A percentile compares a stretch with the other conserved stretches of the same genome.
phyloP scores from a whole-genome alignment of 305 asterid species.

The Andrographis paniculata region DNA sequence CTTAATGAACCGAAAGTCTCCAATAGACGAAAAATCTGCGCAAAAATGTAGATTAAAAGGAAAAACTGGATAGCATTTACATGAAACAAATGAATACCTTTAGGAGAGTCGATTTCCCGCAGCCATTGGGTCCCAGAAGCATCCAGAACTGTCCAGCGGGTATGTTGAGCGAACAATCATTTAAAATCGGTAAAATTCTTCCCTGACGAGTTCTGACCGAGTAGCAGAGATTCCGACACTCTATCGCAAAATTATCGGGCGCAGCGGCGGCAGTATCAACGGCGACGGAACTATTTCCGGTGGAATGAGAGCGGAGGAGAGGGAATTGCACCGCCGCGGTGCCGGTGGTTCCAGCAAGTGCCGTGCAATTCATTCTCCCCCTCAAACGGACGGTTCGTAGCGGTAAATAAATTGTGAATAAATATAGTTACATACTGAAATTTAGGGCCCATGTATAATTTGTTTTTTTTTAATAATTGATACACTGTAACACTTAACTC shows the following conservation, averaged over 20 bases:
- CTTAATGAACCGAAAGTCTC: not conserved
- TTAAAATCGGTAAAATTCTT: slow-evolving; percentile 46
- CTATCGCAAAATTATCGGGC: slow-evolving; percentile 39
- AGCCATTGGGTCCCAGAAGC: slow-evolving; percentile 96
- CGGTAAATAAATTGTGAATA: no score
- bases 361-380: slow-evolving; percentile 29
- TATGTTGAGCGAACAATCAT: slow-evolving; percentile 62
- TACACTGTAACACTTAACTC: no score
- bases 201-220: slow-evolving; percentile 45
- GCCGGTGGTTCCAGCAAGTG: slow-evolving; percentile 27
- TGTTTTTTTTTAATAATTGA: no score
- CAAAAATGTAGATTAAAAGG: not conserved
- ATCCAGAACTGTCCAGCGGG: slow-evolving; percentile 94
- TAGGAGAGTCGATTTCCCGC: slow-evolving; percentile 85
- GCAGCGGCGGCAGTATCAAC: slow-evolving; percentile 6
- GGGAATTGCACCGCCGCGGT: slow-evolving; percentile 34
- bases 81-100: slow-evolving; percentile 30
- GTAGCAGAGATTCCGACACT: slow-evolving; percentile 57
- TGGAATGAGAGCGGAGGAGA: slow-evolving; percentile 22
- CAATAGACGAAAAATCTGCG: not conserved
- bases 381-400: not conserved
- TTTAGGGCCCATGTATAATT: no score
- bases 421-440: no score
- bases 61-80: slow-evolving; percentile 1
- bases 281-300: slow-evolving; percentile 21